Conservation (phyloP, 306 rosid species). For the Mucuna pruriens region DNA sequence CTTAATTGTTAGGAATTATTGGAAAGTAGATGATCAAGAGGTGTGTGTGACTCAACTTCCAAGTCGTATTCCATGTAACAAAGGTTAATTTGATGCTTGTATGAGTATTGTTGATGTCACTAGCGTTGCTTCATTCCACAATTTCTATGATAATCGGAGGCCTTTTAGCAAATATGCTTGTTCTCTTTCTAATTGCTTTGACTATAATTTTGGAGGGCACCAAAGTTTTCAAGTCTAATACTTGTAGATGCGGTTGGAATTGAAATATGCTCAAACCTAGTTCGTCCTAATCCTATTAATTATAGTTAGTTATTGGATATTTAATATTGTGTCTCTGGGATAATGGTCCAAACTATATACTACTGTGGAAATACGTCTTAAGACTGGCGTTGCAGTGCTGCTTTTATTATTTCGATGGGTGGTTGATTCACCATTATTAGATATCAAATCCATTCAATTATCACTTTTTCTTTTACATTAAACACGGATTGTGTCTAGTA, state of each 20-base stretch:
- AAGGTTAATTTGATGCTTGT: neutral
- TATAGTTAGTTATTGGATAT: neutral
- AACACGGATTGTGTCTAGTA: neutral
- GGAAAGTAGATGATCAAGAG: neutral
- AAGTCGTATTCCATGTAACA: too few species aligned
- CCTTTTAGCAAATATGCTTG: neutral
- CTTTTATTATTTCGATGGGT: constrained; percentile 28
- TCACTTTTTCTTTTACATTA: neutral
- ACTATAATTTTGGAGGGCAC: neutral
- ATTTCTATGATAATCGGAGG: neutral
- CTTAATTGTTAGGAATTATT: neutral
- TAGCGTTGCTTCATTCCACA: neutral
- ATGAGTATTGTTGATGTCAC: neutral
- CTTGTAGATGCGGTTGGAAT: neutral
- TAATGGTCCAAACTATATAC: constrained; percentile 4
- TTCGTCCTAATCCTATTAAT: constrained; percentile 3
- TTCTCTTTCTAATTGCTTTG: neutral
- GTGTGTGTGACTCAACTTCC: too few species aligned
- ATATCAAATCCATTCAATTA: constrained; percentile 15
- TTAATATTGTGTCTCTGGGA: neutral
- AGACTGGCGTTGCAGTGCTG: neutral
- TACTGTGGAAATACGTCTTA: neutral
- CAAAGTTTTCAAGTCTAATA: neutral
- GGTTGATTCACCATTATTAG: constrained; percentile 38
- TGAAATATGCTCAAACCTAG: neutral